phyloP scores from a whole-genome alignment of 2,329 filamentous ascomycete species.

The Penicillium sp. region DNA sequence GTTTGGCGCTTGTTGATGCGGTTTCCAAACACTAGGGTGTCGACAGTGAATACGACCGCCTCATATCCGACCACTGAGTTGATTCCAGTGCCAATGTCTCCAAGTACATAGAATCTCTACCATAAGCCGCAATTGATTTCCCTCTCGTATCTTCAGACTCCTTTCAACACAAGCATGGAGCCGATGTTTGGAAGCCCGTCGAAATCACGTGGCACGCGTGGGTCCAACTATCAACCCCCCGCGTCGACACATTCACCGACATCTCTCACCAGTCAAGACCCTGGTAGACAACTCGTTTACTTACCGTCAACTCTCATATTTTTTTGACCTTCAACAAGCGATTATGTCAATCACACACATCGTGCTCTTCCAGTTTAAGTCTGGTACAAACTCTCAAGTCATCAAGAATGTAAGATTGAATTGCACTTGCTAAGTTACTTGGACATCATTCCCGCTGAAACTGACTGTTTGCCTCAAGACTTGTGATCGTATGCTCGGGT shows the following conservation, averaged over 20 bases:
- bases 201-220: neutral
- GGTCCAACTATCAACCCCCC: neutral
- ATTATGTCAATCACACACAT: constrained; percentile 69
- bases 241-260: neutral
- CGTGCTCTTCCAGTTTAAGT: constrained; percentile 68
- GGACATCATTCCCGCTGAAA: neutral
- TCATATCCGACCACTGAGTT: constrained; percentile 8
- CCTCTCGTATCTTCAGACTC: no score
- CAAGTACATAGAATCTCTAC: no score
- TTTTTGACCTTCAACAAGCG: neutral
- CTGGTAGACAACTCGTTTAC: neutral
- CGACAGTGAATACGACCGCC: constrained; percentile 12
- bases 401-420: constrained; percentile 57
- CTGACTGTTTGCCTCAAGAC: constrained; percentile 42
- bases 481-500: constrained; percentile 58
- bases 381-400: constrained; percentile 50
- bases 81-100: no score
- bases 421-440: neutral
- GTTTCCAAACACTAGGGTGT: constrained; percentile 9
- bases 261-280: neutral
- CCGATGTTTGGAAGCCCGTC: neutral
- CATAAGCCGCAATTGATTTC: no score
- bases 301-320: neutral
- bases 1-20: constrained; percentile 8
- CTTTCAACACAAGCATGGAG: neutral